A percentile compares a stretch with the other conserved stretches of the same genome.
These are phyloP conservation scores for Albatrellus ellisii DNA, from an alignment of 768 basidiomycete species.

Conservation along the genomic window DNA sequence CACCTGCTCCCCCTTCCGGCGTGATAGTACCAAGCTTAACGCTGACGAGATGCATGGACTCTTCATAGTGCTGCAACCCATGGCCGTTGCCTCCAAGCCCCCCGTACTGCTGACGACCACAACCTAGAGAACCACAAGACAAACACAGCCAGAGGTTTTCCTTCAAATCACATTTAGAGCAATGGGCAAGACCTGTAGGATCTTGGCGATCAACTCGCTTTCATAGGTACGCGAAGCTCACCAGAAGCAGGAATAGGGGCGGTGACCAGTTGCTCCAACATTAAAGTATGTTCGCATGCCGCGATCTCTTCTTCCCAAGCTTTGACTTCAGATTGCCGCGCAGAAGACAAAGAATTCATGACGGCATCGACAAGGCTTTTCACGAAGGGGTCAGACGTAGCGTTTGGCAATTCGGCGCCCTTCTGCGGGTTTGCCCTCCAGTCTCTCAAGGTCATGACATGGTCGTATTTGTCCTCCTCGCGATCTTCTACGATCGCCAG, in stretches of 20 bases:
- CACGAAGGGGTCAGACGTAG: constrained; percentile 28
- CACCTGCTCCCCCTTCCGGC: constrained; percentile 87
- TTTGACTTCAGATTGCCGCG: constrained; percentile 88
- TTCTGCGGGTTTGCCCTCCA: constrained; percentile 53
- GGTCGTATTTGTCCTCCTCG: constrained; percentile 83
- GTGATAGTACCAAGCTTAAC: constrained; percentile 97
- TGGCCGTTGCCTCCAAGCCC: constrained; percentile 83
- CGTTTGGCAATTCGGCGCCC: constrained; percentile 33
- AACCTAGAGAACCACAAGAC: constrained; percentile 80
- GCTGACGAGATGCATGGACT: constrained; percentile 63
- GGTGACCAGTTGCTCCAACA: constrained; percentile 34
- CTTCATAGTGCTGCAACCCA: constrained; percentile 64
- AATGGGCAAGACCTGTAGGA: constrained; percentile 66
- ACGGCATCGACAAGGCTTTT: constrained; percentile 48
- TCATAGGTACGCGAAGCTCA: constrained; percentile 15
- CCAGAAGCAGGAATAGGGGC: constrained; percentile 41
- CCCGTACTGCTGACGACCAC: constrained; percentile 78
- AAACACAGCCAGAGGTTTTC: constrained; percentile 95
- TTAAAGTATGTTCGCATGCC: constrained; percentile 71
- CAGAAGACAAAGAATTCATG: constrained; percentile 75
- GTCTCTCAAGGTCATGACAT: constrained; percentile 50
- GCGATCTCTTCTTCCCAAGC: constrained; percentile 95
- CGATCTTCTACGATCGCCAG: constrained; percentile 78
- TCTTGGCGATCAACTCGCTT: too few species aligned
- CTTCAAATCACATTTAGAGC: constrained; percentile 71